Base-by-base conservation (phyloP, 495 filamentous ascomycete genomes). In the Antarctomyces pellizariae region DNA sequence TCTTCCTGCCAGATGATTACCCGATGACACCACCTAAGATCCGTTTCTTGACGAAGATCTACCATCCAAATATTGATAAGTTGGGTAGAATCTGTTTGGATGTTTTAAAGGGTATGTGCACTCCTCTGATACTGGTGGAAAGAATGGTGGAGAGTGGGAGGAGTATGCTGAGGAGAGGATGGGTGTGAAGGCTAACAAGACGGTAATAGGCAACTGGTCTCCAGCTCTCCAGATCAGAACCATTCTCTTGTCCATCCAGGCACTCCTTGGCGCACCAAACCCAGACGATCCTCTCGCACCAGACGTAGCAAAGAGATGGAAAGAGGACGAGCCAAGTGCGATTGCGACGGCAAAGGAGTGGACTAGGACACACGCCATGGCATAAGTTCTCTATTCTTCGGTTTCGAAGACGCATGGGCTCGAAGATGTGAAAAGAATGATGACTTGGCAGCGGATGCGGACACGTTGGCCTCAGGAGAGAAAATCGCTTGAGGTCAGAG, bases 11-110 rank as follows among this genome's bases (percentile, higher is more conserved):
- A 18, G 86, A 99, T 42, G 86, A 99, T 52, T 99, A 99, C 44
- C 86, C 86, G 6, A 99, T 99, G 86, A 89, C 79, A 18, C 86
- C 86, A 15, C 86, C 86, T 7, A 92, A 93, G 56, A 92, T 99
- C 36, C 75, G 86, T 20, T 99, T 99, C 52, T 53, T 99, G 11
- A 99, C 86, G 36, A 92, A 91, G 52, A 99, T 99, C 48, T 99
- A 92, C 48, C 86, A 99, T 44, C 86, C 86, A 17, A 99, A 99
- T 47, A 93, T 99, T 35, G 86, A 99, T 46, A 84, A 86, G 50
- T 65, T 95, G 0, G 86, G 86, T 24, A 73, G 86, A 15, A 99
- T 99, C 47, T 99, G 86, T 48, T 48, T 99, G 28, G 86, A 99
- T 49, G 89, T 99, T 14, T 49, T 99, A 32, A 99, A 99, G 60